These are phyloP conservation scores for Lentinula lateritia DNA, from an alignment of 768 basidiomycete genomes.

Conservation along the genomic window DNA sequence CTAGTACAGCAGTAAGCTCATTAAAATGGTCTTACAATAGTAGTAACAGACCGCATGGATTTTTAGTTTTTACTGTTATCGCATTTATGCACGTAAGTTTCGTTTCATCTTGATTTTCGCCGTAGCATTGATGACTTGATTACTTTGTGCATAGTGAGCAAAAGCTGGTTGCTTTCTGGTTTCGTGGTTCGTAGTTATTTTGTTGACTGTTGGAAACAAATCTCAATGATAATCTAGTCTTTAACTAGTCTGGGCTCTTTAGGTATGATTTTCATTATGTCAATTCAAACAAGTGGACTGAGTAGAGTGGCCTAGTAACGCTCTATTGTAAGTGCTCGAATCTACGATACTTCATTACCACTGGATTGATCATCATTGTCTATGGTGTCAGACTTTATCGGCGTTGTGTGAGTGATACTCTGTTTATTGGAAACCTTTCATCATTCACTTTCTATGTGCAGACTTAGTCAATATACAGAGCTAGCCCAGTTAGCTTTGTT, in stretches of 20 bases:
- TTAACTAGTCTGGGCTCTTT: background rate
- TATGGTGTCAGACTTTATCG: background rate
- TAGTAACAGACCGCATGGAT: background rate
- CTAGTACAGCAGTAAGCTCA: slow-evolving; percentile 2
- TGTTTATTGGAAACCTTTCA: background rate
- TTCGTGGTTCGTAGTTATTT: slow-evolving; percentile 1
- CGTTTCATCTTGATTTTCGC: background rate
- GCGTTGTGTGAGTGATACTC: background rate
- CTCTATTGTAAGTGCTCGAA: background rate
- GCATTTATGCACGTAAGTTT: background rate
- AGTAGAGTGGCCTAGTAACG: background rate
- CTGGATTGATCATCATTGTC: background rate
- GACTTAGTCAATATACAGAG: slow-evolving; percentile 2
- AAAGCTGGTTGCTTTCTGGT: slow-evolving; percentile 1
- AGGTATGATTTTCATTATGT: background rate
- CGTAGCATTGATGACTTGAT: background rate
- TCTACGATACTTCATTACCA: background rate
- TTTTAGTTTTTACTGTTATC: slow-evolving; percentile 5
- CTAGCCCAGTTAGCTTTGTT: background rate
- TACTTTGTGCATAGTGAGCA: background rate
- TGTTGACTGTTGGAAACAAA: background rate
- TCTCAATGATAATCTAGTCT: background rate
- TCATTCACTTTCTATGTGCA: background rate
- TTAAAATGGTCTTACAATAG: background rate
- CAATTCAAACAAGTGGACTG: background rate